These are phyloP conservation scores for Myriosclerotinia duriaeana DNA, from an alignment of 2,329 filamentous ascomycete species.

Conservation along the genomic window DNA sequence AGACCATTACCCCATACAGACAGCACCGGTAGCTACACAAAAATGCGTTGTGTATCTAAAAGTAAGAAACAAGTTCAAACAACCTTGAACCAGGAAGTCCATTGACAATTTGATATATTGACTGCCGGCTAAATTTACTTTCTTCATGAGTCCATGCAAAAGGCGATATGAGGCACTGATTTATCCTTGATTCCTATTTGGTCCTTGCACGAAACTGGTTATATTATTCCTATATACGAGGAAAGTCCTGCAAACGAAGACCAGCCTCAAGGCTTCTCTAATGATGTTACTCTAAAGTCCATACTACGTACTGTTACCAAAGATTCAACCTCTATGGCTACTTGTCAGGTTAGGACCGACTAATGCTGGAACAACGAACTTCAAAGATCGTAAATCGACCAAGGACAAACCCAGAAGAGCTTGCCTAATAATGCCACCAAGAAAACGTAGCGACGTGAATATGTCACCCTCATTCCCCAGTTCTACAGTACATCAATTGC, in stretches of 20 bases:
- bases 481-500: neutral
- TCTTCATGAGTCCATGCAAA: neutral
- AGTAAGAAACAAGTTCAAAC: too few species aligned
- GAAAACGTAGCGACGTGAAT: neutral
- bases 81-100: neutral
- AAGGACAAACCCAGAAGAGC: neutral
- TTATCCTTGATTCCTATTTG: neutral
- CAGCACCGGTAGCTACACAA: too few species aligned
- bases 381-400: constrained; percentile 3
- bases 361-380: neutral
- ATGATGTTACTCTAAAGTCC: neutral
- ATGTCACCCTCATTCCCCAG: constrained; percentile 2
- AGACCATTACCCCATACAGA: too few species aligned
- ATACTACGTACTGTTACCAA: neutral
- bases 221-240: neutral
- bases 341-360: neutral
- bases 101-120: neutral
- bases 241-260: neutral
- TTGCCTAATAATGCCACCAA: too few species aligned
- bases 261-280: neutral
- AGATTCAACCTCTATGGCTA: neutral
- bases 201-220: neutral
- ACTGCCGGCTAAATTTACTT: neutral
- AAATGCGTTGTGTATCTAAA: too few species aligned
- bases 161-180: neutral